Percentiles rank a stretch among this genome's conserved stretches.
Evolutionary conservation across 1,284 basidiomycete genomes (phyloP).

Genomic region (Cryptococcus wingfieldii): DNA sequence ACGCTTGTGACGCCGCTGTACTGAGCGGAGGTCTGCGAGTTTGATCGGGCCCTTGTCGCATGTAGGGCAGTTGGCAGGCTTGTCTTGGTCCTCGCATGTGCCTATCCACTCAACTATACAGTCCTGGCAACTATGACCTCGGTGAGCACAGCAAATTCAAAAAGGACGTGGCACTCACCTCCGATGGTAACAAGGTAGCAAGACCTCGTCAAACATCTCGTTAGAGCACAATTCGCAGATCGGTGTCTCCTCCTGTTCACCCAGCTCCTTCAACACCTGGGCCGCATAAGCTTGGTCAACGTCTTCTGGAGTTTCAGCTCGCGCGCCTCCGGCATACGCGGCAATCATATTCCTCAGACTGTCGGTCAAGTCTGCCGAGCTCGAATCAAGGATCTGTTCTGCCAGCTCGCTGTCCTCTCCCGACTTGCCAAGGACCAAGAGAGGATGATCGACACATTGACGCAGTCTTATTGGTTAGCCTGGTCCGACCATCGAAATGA

Average conservation of each 20-base stretch:
- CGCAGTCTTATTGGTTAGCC: constrained; percentile 57
- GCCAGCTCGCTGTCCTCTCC: constrained; percentile 51
- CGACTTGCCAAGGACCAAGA: constrained; percentile 59
- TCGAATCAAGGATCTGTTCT: constrained; percentile 47
- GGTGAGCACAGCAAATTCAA: neutral
- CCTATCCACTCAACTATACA: constrained; percentile 48
- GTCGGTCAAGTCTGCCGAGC: constrained; percentile 53
- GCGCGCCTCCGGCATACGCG: constrained; percentile 55
- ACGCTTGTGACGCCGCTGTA: constrained; percentile 43
- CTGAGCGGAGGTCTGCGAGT: constrained; percentile 34
- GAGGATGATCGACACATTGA: constrained; percentile 79
- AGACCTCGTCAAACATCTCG: constrained; percentile 54
- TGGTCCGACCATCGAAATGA: neutral
- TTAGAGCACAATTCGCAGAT: constrained; percentile 74
- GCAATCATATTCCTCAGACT: constrained; percentile 61
- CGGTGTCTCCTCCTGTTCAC: constrained; percentile 43
- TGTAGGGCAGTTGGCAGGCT: constrained; percentile 42
- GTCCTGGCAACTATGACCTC: constrained; percentile 42
- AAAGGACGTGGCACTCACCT: constrained; percentile 54
- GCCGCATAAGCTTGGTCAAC: constrained; percentile 57
- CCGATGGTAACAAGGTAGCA: constrained; percentile 75
- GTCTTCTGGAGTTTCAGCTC: constrained; percentile 26
- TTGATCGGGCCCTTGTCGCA: constrained; percentile 42
- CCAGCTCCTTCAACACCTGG: constrained; percentile 61
- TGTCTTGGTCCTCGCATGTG: constrained; percentile 44